These are phyloP conservation scores for Phialophora verrucosa DNA, from an alignment of 2,329 filamentous ascomycete species.

Conservation along the genomic window DNA sequence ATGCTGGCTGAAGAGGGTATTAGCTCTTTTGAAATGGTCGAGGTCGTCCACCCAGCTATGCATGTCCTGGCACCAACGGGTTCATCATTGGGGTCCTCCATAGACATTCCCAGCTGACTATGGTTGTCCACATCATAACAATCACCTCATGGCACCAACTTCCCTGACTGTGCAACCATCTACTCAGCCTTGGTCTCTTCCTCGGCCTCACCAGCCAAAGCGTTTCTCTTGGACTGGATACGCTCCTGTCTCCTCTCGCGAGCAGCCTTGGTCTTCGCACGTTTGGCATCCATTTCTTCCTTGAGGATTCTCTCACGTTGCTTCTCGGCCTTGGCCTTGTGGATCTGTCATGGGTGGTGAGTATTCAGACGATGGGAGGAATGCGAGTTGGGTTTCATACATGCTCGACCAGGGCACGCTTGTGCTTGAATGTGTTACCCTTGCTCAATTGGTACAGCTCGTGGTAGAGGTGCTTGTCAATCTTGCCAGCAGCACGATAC, in stretches of 20 bases:
- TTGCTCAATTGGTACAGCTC: conserved; percentile 99
- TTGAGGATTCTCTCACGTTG: conserved; percentile 92
- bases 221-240: conserved; percentile 86
- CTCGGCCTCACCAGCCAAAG: conserved; percentile 74
- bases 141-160: conserved; percentile 8
- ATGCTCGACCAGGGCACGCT: conserved; percentile 99
- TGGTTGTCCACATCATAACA: conserved; percentile 3
- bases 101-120: background rate
- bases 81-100: background rate
- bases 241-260: conserved; percentile 98
- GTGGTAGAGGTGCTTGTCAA: conserved; percentile 99
- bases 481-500: conserved; percentile 99
- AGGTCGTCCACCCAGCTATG: conserved; percentile 16
- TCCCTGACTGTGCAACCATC: background rate
- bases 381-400: conserved; percentile 67
- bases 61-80: background rate
- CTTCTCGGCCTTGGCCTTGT: conserved; percentile 99
- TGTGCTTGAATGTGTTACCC: conserved; percentile 99
- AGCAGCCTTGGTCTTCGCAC: conserved; percentile 99
- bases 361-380: conserved; percentile 35
- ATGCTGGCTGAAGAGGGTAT: conserved; percentile 14
- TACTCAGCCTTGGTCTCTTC: conserved; percentile 45
- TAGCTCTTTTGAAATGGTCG: conserved; percentile 7
- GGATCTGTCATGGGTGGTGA: conserved; percentile 69
- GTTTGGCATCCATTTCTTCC: conserved; percentile 99